A percentile compares a stretch with the other conserved stretches of the same genome.
These are phyloP conservation scores for Rhodofomes roseus DNA, from an alignment of 1,284 basidiomycete genomes.

Conservation along the genomic window DNA sequence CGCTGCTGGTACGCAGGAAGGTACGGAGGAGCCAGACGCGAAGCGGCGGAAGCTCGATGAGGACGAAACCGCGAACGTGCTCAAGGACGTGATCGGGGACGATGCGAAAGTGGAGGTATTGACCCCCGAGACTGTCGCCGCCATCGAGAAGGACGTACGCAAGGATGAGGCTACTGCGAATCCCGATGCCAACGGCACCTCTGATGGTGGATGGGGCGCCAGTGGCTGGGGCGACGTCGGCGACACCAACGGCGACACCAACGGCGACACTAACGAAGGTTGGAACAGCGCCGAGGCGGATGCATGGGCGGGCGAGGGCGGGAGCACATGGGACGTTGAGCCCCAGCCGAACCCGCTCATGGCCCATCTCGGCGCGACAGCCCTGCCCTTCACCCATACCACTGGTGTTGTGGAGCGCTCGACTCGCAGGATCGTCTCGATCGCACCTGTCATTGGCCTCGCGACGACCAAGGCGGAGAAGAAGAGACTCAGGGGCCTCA, in stretches of 20 bases:
- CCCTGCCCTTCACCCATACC: slow-evolving; percentile 43
- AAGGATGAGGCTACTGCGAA: slow-evolving; percentile 10
- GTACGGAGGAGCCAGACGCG: slow-evolving; percentile 16
- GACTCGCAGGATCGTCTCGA: slow-evolving; percentile 41
- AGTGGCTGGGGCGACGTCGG: slow-evolving; percentile 4
- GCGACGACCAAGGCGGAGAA: slow-evolving; percentile 7
- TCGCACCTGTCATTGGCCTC: slow-evolving; percentile 16
- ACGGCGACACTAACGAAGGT: slow-evolving; percentile 2
- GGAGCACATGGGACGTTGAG: slow-evolving; percentile 17
- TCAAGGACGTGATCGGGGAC: slow-evolving; percentile 13
- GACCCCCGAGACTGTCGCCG: slow-evolving; percentile 15
- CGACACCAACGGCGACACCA: background rate
- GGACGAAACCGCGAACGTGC: slow-evolving; percentile 1
- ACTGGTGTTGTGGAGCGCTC: slow-evolving; percentile 51
- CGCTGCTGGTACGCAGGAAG: background rate
- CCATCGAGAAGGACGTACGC: slow-evolving; percentile 16
- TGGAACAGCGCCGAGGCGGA: slow-evolving; percentile 7
- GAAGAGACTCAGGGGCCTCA: slow-evolving; percentile 11
- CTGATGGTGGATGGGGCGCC: slow-evolving; percentile 9
- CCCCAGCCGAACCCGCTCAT: slow-evolving; percentile 28
- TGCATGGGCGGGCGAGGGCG: slow-evolving; percentile 2
- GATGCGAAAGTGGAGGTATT: slow-evolving; percentile 17
- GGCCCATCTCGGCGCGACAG: slow-evolving; percentile 40
- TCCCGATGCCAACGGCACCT: slow-evolving; percentile 9
- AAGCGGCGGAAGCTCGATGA: slow-evolving; percentile 24